Conservation (phyloP, 805 yeast genomes). For the Candida xyloterini region DNA sequence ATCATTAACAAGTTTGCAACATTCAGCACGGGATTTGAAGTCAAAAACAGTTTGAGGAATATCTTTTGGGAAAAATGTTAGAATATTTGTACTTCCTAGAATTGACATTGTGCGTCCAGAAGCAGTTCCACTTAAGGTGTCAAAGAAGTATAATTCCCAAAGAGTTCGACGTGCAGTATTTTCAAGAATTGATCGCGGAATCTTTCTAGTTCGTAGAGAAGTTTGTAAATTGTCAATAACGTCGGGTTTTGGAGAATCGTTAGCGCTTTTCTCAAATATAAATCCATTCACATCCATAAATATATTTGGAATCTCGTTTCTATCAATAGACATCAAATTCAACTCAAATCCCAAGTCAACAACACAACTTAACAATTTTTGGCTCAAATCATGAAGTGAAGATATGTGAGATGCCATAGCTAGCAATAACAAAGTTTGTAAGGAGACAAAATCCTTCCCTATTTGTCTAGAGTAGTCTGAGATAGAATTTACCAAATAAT, state of each 20-base stretch:
- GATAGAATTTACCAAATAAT: slow-evolving; percentile 35
- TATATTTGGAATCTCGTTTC: slow-evolving; percentile 22
- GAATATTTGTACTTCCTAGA: slow-evolving; percentile 35
- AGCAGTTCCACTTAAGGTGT: slow-evolving; percentile 52
- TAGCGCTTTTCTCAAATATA: slow-evolving; percentile 18
- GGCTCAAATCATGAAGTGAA: slow-evolving; percentile 47
- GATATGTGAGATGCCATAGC: slow-evolving; percentile 48
- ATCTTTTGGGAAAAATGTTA: slow-evolving; percentile 38
- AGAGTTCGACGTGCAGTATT: slow-evolving; percentile 44
- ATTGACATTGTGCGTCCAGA: slow-evolving; percentile 45
- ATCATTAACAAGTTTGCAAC: slow-evolving; percentile 47
- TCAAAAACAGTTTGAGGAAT: slow-evolving; percentile 41
- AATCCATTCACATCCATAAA: slow-evolving; percentile 36
- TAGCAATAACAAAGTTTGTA: slow-evolving; percentile 41
- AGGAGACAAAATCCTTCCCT: slow-evolving; percentile 41
- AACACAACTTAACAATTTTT: slow-evolving; percentile 40
- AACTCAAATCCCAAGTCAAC: slow-evolving; percentile 38
- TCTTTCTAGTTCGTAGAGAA: slow-evolving; percentile 18
- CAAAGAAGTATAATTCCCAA: slow-evolving; percentile 53
- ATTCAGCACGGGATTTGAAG: slow-evolving; percentile 44
- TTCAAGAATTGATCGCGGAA: slow-evolving; percentile 23
- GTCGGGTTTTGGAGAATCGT: slow-evolving; percentile 15
- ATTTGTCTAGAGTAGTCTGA: slow-evolving; percentile 30
- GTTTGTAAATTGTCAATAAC: slow-evolving; percentile 13
- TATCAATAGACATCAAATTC: slow-evolving; percentile 40